These are phyloP conservation scores for Candida neerlandica DNA, from an alignment of 1,139 yeast species.

Conservation along the genomic window DNA sequence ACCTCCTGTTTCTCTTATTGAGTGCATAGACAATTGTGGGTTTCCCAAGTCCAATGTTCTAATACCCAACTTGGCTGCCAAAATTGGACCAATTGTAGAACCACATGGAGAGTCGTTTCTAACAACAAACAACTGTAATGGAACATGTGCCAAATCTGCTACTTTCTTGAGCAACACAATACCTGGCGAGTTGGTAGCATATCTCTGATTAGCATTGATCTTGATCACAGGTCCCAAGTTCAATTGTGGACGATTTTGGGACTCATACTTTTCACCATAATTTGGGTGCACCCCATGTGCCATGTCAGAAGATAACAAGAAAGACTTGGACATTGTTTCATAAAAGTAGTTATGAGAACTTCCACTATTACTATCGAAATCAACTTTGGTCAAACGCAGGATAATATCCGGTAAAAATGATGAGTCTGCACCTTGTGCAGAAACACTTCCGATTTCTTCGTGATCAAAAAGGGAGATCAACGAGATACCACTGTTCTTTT, in stretches of 20 bases:
- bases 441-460: slow-evolving; percentile 90
- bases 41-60: slow-evolving; percentile 91
- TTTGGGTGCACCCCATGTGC: slow-evolving; percentile 98
- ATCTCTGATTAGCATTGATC: slow-evolving; percentile 92
- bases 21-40: slow-evolving; percentile 95
- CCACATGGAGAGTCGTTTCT: slow-evolving; percentile 95
- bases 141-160: slow-evolving; percentile 67
- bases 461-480: slow-evolving; percentile 86
- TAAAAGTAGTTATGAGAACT: slow-evolving; percentile 36
- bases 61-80: slow-evolving; percentile 81
- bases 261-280: slow-evolving; percentile 74
- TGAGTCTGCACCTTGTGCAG: slow-evolving; percentile 97
- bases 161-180: slow-evolving; percentile 73
- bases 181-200: slow-evolving; percentile 92
- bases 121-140: slow-evolving; percentile 82
- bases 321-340: slow-evolving; percentile 78
- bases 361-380: slow-evolving; percentile 19
- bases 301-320: slow-evolving; percentile 90
- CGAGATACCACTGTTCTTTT: slow-evolving; percentile 58
- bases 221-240: slow-evolving; percentile 93
- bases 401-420: slow-evolving; percentile 81
- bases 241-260: slow-evolving; percentile 74
- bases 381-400: slow-evolving; percentile 59
- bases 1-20: slow-evolving; percentile 93
- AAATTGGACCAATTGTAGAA: slow-evolving; percentile 68